phyloP scores from a whole-genome alignment of 352 stramenopile genomes.

The Albugo candida region DNA sequence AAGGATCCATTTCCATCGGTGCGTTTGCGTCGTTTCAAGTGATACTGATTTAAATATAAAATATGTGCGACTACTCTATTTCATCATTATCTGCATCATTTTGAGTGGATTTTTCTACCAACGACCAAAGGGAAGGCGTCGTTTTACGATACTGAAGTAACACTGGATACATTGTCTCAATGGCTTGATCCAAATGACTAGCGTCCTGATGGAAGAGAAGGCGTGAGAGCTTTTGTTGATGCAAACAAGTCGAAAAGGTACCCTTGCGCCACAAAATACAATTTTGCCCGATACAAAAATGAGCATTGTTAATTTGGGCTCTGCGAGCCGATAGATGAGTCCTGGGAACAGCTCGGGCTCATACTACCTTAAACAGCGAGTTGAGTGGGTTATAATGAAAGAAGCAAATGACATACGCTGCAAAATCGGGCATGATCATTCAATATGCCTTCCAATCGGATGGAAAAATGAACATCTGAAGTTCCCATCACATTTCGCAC shows the following conservation, averaged over 20 bases:
- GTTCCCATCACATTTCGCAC: slow-evolving; percentile 98
- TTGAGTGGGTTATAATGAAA: not conserved
- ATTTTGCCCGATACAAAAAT: slow-evolving; percentile 99
- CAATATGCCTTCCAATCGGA: slow-evolving; percentile 95
- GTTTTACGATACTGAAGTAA: slow-evolving; percentile 42
- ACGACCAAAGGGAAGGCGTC: not conserved
- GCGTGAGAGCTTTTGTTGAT: not conserved
- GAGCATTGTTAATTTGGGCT: slow-evolving; percentile 95
- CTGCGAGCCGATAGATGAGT: slow-evolving; percentile 96
- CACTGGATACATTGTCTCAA: slow-evolving; percentile 60
- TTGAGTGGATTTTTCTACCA: too few species aligned
- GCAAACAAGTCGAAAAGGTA: slow-evolving; percentile 7
- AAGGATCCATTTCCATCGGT: too few species aligned
- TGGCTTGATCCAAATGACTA: slow-evolving; percentile 27
- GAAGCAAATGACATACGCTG: slow-evolving; percentile 38
- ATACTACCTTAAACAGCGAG: slow-evolving; percentile 41
- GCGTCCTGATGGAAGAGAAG: slow-evolving; percentile 10
- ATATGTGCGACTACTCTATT: too few species aligned
- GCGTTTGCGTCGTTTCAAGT: too few species aligned
- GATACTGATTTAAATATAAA: too few species aligned
- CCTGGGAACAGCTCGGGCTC: slow-evolving; percentile 98
- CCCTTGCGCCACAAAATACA: slow-evolving; percentile 87
- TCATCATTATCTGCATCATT: too few species aligned
- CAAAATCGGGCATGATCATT: slow-evolving; percentile 91
- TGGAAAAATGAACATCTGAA: slow-evolving; percentile 95